phyloP scores from a whole-genome alignment of 208 protist species.

The Trypanosoma mega region DNA sequence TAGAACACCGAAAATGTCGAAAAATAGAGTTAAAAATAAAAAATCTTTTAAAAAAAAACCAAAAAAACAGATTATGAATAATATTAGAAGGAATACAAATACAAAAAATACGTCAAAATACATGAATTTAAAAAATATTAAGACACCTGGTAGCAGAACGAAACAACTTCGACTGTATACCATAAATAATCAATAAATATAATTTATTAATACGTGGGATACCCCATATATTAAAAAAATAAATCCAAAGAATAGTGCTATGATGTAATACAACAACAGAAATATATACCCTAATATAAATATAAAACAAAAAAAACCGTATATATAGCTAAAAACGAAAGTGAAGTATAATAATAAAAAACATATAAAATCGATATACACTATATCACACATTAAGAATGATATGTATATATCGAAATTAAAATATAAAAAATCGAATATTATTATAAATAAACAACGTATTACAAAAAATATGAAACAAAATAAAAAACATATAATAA shows the following conservation, averaged over 20 bases:
- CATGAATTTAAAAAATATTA: conserved; percentile 88
- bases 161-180: conserved; percentile 75
- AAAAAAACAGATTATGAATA: conserved; percentile 86
- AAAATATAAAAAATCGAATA: conserved; percentile 89
- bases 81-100: conserved; percentile 79
- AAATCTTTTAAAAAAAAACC: conserved; percentile 89
- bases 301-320: conserved; percentile 85
- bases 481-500: conserved; percentile 88
- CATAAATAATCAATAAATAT: conserved; percentile 74
- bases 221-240: conserved; percentile 71
- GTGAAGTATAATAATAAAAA: conserved; percentile 86
- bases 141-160: conserved; percentile 48
- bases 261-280: conserved; percentile 80
- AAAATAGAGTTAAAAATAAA: conserved; percentile 89
- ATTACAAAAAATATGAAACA: conserved; percentile 92
- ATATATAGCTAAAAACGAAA: conserved; percentile 75
- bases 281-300: conserved; percentile 79
- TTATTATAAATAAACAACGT: conserved; percentile 84
- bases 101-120: conserved; percentile 87
- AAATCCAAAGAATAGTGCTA: conserved; percentile 84
- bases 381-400: conserved; percentile 78
- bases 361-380: conserved; percentile 84
- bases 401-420: conserved; percentile 88
- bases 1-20: conserved; percentile 70
- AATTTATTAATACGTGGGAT: conserved; percentile 52